Base-by-base conservation (phyloP, 768 basidiomycete species). In the Tulasnella sp. region DNA sequence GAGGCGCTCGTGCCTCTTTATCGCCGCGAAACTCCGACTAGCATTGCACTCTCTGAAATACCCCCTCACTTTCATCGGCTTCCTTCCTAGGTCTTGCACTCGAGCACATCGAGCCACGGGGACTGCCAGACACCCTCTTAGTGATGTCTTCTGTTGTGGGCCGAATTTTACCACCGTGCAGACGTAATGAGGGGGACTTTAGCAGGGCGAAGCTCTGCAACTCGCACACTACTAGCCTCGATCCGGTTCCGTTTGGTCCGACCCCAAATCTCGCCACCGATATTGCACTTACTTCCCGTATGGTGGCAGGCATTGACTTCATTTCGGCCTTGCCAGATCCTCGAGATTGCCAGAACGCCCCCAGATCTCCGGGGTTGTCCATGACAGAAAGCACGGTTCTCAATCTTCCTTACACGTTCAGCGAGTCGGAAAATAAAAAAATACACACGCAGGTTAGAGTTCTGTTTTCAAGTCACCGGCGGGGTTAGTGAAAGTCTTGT, bases 121-220 rank as follows among this genome's bases (percentile, higher is more conserved):
- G 32, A 59, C 26, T 59, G 26, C 52, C 52, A 59, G n/a, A 32
- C 52, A 59, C 52, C 52, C 22, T 22, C 52, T 22, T 11, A 12
- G 22, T 59, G 5, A 29, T 59, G 22, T 59, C 26, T 59, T 32
- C 26, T 59, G 26, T 59, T 59, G 32, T 59, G 52, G 52, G 52
- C 32, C 5, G 26, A 59, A 59, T 26, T 22, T 59, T 59, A 59
- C 52, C 52, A 59, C 52, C 52, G 26, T 26, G 32, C 26, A 32
- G 52, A 29, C 52, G n/a, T 59, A 26, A 35, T 36, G 17, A 7
- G 64, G 36, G 26, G 64, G 64, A 65, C 64, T 65, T 65, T 65
- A 65, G 64, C 34, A 65, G 64, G 64, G 35, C 64, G 39, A 65
- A 36, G 64, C 39, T 65, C 64, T 65, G 64, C 39, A 65, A 65